A percentile compares a stretch with the other conserved stretches of the same genome.
Evolutionary conservation across 2,329 filamentous ascomycete species (phyloP).

Genomic region (Lojkania enalia): DNA sequence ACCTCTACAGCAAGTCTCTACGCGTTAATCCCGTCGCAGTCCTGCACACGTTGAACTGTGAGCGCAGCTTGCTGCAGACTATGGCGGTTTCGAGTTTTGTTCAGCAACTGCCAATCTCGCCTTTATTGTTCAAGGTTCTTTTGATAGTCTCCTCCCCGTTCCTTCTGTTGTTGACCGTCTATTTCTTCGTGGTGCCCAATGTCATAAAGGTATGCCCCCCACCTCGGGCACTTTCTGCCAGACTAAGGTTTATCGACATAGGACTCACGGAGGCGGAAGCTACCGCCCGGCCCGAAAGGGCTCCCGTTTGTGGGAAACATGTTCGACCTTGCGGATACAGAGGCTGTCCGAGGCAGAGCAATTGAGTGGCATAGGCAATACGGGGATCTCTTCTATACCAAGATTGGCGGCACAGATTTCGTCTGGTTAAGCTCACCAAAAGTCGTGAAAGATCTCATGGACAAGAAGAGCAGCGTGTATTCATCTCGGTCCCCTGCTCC

Average conservation of each 20-base stretch:
- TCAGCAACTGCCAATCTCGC: conserved; percentile 1
- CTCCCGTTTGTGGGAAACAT: conserved; percentile 47
- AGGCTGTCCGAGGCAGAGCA: conserved; percentile 36
- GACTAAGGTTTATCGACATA: conserved; percentile 12
- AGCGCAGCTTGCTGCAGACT: neutral
- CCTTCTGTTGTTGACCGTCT: conserved; percentile 25
- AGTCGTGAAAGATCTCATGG: conserved; percentile 58
- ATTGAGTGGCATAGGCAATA: conserved; percentile 42
- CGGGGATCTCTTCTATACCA: conserved; percentile 46
- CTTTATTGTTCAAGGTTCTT: conserved; percentile 17
- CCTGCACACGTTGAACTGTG: too few species aligned
- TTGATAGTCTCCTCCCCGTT: conserved; percentile 21
- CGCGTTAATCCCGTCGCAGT: too few species aligned
- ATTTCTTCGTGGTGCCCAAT: conserved; percentile 37
- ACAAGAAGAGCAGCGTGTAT: conserved; percentile 58
- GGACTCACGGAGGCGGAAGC: conserved; percentile 37
- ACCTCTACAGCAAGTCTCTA: too few species aligned
- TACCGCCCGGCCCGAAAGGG: conserved; percentile 46
- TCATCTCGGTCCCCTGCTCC: conserved; percentile 48
- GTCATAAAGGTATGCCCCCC: conserved; percentile 26
- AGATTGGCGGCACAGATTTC: conserved; percentile 47
- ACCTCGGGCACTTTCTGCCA: neutral
- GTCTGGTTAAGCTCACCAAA: conserved; percentile 52
- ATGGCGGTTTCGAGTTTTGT: conserved; percentile 18
- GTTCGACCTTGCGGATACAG: conserved; percentile 42